Conservation (phyloP, 495 filamentous ascomycete species). For the Lepidopterella palustris region DNA sequence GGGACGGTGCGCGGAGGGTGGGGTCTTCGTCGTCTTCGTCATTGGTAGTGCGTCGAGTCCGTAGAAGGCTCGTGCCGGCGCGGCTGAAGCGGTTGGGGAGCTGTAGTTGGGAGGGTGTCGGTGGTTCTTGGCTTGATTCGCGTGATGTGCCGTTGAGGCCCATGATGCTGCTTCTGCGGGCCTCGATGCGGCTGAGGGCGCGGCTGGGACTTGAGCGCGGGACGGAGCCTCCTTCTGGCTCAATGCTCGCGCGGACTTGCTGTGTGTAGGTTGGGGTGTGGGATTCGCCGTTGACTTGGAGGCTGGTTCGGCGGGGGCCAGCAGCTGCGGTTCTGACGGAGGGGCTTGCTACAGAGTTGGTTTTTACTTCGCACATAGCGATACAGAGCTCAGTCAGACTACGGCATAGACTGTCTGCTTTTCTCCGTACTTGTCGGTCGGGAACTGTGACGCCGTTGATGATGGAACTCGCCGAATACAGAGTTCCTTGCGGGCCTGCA, state of each 20-base stretch:
- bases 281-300: slow-evolving; percentile 27
- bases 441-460: slow-evolving; percentile 52
- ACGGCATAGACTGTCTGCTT: slow-evolving; percentile 87
- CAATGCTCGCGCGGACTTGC: slow-evolving; percentile 21
- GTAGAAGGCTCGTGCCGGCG: slow-evolving; percentile 20
- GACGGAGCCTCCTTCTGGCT: slow-evolving; percentile 13
- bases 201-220: slow-evolving; percentile 39
- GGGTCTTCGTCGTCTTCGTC: slow-evolving; percentile 38
- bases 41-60: slow-evolving; percentile 27
- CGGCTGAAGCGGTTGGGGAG: slow-evolving; percentile 20
- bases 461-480: slow-evolving; percentile 58
- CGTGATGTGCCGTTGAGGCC: slow-evolving; percentile 38
- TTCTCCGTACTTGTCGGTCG: slow-evolving; percentile 78
- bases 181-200: slow-evolving; percentile 64
- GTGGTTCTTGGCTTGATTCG: slow-evolving; percentile 29
- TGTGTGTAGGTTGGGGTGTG: slow-evolving; percentile 7
- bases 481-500: slow-evolving; percentile 48
- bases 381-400: slow-evolving; percentile 89
- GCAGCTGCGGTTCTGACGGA: slow-evolving; percentile 24
- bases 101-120: slow-evolving; percentile 33
- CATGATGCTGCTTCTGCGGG: slow-evolving; percentile 59
- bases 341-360: slow-evolving; percentile 30
- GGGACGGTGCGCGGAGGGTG: slow-evolving; percentile 36
- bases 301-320: slow-evolving; percentile 34
- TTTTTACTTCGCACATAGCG: slow-evolving; percentile 60